phyloP scores from a whole-genome alignment of 202 grass and related monocot genomes.

The Digitaria exilis region DNA sequence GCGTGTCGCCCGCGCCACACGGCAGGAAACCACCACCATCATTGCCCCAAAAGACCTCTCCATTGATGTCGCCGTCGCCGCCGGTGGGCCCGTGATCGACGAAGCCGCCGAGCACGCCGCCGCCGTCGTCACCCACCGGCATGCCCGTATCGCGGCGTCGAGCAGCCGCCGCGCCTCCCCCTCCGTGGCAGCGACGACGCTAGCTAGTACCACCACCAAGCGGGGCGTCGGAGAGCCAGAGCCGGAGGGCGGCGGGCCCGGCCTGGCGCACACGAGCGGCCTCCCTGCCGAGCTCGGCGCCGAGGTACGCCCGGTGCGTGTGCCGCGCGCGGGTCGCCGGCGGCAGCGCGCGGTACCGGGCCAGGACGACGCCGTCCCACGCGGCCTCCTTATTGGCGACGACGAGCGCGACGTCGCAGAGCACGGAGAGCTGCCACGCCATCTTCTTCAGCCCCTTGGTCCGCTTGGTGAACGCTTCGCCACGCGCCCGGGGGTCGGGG shows the following conservation, averaged over 20 bases:
- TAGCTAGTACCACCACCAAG: slow-evolving; percentile 20
- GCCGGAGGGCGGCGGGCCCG: slow-evolving; percentile 10
- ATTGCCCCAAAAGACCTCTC: neutral
- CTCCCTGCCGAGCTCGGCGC: slow-evolving; percentile 17
- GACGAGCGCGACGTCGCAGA: slow-evolving; percentile 51
- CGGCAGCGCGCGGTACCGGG: slow-evolving; percentile 23
- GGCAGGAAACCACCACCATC: neutral
- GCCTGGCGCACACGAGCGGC: slow-evolving; percentile 7
- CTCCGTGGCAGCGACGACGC: neutral
- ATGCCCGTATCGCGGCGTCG: neutral
- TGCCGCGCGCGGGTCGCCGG: slow-evolving; percentile 20
- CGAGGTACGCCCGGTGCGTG: slow-evolving; percentile 27
- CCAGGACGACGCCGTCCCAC: slow-evolving; percentile 39
- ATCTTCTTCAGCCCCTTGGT: slow-evolving; percentile 18
- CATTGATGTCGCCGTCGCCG: neutral
- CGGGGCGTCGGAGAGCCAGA: no score
- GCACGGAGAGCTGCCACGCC: slow-evolving; percentile 27
- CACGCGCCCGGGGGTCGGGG: neutral
- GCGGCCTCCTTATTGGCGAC: neutral
- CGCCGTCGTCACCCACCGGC: neutral
- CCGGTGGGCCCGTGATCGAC: neutral
- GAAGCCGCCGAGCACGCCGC: neutral
- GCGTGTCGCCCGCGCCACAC: neutral
- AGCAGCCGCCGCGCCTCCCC: slow-evolving; percentile 12
- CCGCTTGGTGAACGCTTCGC: neutral